phyloP scores from a whole-genome alignment of 345 rosid species.

The Murraya koenigii region DNA sequence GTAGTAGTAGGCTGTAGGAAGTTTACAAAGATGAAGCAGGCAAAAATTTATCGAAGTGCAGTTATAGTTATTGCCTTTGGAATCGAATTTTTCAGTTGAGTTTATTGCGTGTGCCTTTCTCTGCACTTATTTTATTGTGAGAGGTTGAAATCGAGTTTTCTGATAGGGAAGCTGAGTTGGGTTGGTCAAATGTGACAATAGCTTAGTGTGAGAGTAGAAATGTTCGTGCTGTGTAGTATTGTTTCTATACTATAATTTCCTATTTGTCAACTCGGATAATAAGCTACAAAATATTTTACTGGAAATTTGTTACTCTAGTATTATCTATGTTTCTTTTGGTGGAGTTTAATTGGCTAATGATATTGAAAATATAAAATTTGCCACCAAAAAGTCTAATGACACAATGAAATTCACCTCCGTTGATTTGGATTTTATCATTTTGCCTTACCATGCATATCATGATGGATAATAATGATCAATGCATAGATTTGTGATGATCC shows the following conservation, averaged over 20 bases:
- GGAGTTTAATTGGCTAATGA: background rate
- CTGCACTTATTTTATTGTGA: background rate
- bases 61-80: background rate
- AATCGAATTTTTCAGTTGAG: background rate
- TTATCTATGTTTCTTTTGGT: background rate
- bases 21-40: slow-evolving; percentile 3
- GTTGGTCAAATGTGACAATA: background rate
- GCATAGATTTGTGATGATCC: background rate
- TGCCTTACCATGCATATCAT: background rate
- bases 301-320: background rate
- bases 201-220: slow-evolving; percentile 12
- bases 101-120: slow-evolving; percentile 8
- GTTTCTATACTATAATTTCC: background rate
- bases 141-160: slow-evolving; percentile 1
- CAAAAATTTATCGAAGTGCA: background rate
- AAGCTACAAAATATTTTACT: background rate
- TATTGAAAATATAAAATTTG: background rate
- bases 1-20: slow-evolving; percentile 8
- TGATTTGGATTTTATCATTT: background rate
- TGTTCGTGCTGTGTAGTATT: slow-evolving; percentile 2
- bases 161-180: background rate
- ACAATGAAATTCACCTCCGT: background rate
- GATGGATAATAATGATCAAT: too few species aligned
- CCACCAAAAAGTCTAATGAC: background rate
- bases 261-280: slow-evolving; percentile 5